These are phyloP conservation scores for Peniophora sp. DNA, from an alignment of 1,284 basidiomycete species.

Conservation along the genomic window DNA sequence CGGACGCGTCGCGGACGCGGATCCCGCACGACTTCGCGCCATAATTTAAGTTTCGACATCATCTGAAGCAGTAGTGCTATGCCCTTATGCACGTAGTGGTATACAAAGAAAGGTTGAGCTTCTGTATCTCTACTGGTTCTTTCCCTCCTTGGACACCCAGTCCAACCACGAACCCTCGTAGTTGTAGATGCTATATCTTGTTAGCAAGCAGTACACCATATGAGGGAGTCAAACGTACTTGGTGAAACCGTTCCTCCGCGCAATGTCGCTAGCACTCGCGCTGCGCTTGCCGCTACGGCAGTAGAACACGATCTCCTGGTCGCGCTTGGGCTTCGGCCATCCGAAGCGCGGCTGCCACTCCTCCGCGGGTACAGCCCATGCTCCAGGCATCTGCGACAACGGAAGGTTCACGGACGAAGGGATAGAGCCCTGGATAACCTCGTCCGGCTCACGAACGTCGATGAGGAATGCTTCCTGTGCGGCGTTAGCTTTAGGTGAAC, in stretches of 20 bases:
- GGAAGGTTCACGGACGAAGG: conserved; percentile 94
- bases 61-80: too few relatives aligned
- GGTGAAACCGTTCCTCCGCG: conserved; percentile 77
- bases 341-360: conserved; percentile 69
- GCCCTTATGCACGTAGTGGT: neutral
- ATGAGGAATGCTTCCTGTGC: conserved; percentile 73
- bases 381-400: conserved; percentile 68
- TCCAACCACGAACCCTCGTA: conserved; percentile 93
- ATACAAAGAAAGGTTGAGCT: conserved; percentile 5
- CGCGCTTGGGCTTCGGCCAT: conserved; percentile 73
- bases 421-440: conserved; percentile 91
- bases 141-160: conserved; percentile 69
- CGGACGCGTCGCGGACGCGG: neutral
- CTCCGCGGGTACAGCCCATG: conserved; percentile 55
- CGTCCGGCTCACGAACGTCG: conserved; percentile 92
- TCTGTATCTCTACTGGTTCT: conserved; percentile 1
- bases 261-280: conserved; percentile 78
- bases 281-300: conserved; percentile 90
- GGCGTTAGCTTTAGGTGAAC: neutral
- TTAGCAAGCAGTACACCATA: conserved; percentile 1
- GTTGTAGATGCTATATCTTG: conserved; percentile 59
- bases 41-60: too few relatives aligned
- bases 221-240: conserved; percentile 44
- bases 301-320: conserved; percentile 88
- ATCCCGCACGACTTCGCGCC: neutral